phyloP scores from a whole-genome alignment of 768 basidiomycete species.

The Sutorius australiensis region DNA sequence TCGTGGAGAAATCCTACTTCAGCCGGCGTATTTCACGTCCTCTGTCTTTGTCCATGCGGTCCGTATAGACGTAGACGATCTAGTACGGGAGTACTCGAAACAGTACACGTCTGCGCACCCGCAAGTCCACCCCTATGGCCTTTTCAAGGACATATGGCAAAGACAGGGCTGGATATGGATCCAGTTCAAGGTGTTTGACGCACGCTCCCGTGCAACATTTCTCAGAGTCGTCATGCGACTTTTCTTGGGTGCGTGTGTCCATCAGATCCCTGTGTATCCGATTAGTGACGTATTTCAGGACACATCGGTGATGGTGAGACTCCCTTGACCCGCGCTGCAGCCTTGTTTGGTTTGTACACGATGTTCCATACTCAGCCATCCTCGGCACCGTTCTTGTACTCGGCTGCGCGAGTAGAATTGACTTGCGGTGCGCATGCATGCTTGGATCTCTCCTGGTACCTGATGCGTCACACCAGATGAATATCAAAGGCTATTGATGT shows the following conservation, averaged over 20 bases:
- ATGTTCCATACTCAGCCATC: slow-evolving; percentile 68
- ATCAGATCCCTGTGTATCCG: background rate
- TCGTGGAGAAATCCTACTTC: slow-evolving; percentile 61
- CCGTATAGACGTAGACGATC: slow-evolving; percentile 56
- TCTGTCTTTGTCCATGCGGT: slow-evolving; percentile 64
- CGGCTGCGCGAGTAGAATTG: slow-evolving; percentile 54
- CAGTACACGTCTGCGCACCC: slow-evolving; percentile 35
- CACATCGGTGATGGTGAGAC: slow-evolving; percentile 45
- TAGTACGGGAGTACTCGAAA: slow-evolving; percentile 53
- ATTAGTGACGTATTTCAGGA: slow-evolving; percentile 40
- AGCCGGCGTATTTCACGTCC: slow-evolving; percentile 77
- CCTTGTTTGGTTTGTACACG: slow-evolving; percentile 67
- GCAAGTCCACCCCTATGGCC: slow-evolving; percentile 48
- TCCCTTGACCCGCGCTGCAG: slow-evolving; percentile 53
- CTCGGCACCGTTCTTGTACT: slow-evolving; percentile 48
- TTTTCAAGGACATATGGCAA: slow-evolving; percentile 71
- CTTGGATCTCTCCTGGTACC: background rate
- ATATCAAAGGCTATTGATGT: slow-evolving; percentile 43
- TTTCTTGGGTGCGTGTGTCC: slow-evolving; percentile 54
- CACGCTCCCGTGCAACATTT: slow-evolving; percentile 60
- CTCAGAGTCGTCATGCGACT: slow-evolving; percentile 55
- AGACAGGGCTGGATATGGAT: slow-evolving; percentile 70
- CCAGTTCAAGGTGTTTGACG: slow-evolving; percentile 71
- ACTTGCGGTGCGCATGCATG: slow-evolving; percentile 45
- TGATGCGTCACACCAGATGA: slow-evolving; percentile 45